phyloP scores from a whole-genome alignment of 2,329 filamentous ascomycete genomes.

The Teratosphaeria viscida region DNA sequence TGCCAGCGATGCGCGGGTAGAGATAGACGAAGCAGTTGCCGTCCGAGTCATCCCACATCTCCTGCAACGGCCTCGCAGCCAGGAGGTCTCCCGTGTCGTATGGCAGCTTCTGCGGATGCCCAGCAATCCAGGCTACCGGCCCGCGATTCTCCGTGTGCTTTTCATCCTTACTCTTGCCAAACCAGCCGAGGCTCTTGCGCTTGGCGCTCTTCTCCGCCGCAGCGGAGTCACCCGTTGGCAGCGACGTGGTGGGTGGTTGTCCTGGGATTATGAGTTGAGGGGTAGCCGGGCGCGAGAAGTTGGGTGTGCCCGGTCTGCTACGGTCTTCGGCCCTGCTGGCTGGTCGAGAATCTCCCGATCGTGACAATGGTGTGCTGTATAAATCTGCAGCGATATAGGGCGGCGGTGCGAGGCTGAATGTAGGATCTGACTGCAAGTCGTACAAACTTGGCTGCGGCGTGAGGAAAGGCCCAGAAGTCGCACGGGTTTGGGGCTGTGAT shows the following conservation, averaged over 20 bases:
- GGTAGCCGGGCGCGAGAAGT: conserved; percentile 4
- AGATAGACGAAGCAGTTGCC: conserved; percentile 56
- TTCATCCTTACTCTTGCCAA: conserved; percentile 21
- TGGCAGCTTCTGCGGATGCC: conserved; percentile 44
- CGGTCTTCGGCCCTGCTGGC: background rate
- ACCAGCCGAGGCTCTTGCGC: conserved; percentile 23
- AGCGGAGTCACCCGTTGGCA: background rate
- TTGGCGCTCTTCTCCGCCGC: conserved; percentile 5
- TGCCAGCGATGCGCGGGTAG: conserved; percentile 45
- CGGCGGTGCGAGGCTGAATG: background rate
- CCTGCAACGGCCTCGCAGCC: conserved; percentile 43
- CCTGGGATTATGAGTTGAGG: conserved; percentile 1
- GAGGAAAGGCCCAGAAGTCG: background rate
- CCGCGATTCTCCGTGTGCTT: conserved; percentile 16
- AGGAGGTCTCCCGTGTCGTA: conserved; percentile 45
- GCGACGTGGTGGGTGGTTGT: background rate
- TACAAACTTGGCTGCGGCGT: background rate
- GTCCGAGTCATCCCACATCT: conserved; percentile 49
- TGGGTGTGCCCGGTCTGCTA: conserved; percentile 3
- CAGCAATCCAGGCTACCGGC: conserved; percentile 48
- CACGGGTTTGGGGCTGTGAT: background rate
- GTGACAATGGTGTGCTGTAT: background rate
- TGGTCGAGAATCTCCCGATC: background rate
- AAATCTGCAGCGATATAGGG: background rate
- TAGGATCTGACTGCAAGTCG: background rate